Base-by-base conservation (phyloP, 345 rosid species). In the Salix exigua region DNA sequence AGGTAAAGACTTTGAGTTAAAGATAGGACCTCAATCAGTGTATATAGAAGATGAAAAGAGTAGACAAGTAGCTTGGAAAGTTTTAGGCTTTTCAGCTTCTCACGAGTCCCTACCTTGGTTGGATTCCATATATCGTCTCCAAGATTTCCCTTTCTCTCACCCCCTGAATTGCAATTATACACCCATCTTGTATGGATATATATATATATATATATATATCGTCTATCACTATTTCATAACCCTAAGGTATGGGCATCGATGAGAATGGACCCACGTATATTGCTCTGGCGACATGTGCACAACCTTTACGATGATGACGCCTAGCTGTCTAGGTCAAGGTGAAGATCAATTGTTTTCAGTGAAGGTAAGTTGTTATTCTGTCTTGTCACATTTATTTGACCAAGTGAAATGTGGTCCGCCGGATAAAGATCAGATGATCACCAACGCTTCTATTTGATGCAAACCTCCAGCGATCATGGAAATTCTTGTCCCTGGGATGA, bases 211-310 rank as follows among this genome's bases (percentile, higher is more conserved):
- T n/a, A 1, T 40, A 12, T 79, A 75, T 71, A 78, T 76, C 70
- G 67, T 71, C 73, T 30, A 74, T 64, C 70, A 68, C 62, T 82
- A 19, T 74, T 72, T 26, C 33, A 18, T 33, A 53, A 28, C 68
- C 77, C 69, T 35, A 28, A 42, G 28, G 79, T 16, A 86, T 82
- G 88, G 86, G 77, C 86, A 73, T 74, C 72, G 77, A 75, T 77
- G 86, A 53, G 66, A 35, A 37, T 48, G 80, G 84, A 60, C 85
- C 83, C 80, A 31, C 69, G 16, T 12, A 7, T 1, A 28, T 11
- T 14, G 33, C 35, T 63, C 66, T 38, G 46, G 69, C 72, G 79
- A 73, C 73, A 75, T 66, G 73, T 73, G 55, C 79, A 25, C 51
- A 66, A 9, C 35, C 30, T 4, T 74, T 75, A 55, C 12, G 33